Evolutionary conservation across 371 early-diverging fungal species (phyloP).

Genomic region (Mortierella sp.): DNA sequence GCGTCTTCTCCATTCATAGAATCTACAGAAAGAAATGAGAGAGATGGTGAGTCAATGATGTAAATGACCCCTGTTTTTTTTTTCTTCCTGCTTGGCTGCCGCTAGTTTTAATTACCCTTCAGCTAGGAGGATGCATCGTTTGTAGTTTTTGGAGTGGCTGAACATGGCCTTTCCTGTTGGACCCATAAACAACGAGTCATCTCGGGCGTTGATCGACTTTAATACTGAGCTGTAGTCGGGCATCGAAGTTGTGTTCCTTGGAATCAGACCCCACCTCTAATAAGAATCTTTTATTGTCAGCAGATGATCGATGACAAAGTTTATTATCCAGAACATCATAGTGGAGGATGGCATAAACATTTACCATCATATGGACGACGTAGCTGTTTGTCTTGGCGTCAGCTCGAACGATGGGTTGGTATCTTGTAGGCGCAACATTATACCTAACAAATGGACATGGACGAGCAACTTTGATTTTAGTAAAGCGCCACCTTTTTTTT

Average conservation of each 20-base stretch:
- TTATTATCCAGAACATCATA: neutral
- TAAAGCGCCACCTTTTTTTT: too few species aligned
- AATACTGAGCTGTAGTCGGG: slow-evolving; percentile 59
- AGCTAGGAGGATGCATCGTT: slow-evolving; percentile 74
- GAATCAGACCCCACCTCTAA: slow-evolving; percentile 75
- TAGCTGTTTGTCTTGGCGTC: slow-evolving; percentile 46
- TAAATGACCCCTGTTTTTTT: neutral
- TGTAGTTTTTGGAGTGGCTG: slow-evolving; percentile 61
- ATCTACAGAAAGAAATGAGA: slow-evolving; percentile 53
- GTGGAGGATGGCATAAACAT: neutral
- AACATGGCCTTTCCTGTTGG: slow-evolving; percentile 62
- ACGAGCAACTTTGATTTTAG: neutral
- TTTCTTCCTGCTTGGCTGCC: neutral
- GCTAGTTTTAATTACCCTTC: slow-evolving; percentile 61
- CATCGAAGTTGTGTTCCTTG: slow-evolving; percentile 57
- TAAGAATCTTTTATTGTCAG: neutral
- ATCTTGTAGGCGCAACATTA: slow-evolving; percentile 71
- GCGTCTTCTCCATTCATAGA: slow-evolving; percentile 77
- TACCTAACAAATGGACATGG: too few species aligned
- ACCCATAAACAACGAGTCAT: slow-evolving; percentile 65
- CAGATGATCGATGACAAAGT: neutral
- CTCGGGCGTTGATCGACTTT: slow-evolving; percentile 73
- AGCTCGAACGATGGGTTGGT: slow-evolving; percentile 62
- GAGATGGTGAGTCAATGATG: neutral
- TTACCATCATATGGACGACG: slow-evolving; percentile 65